Evolutionary conservation across 306 rosid genomes (phyloP), one percentile per base, ranked within the genome.

Genomic region (Vachellia collinsii): DNA sequence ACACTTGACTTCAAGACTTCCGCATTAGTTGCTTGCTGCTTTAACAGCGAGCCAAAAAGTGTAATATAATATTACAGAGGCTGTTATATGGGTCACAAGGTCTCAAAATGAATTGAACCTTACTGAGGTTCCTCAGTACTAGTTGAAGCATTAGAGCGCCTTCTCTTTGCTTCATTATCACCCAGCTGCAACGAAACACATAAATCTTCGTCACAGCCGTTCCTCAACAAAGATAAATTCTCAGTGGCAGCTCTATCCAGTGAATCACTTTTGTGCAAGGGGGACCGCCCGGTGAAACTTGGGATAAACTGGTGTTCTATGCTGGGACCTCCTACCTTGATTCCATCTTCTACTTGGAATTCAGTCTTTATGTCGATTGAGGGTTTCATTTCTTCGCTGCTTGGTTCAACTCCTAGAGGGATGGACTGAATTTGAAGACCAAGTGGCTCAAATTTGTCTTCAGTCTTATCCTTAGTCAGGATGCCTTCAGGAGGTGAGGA

Each of bases 291-390:
- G 0, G 34, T 23, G 87, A 87, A 91, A 85, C 98, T 93, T 4
- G 99, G 97, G 70, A 95, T 95, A 62, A 95, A 95, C 85, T 95
- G 99, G 82, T 89, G 99, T 70, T 95, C 99, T 0, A 95, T 79
- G 48, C 93, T 95, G 0, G 94, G 94, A 80, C 85, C 92, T 54
- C 83, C 92, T 54, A 69, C 87, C 85, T 87, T 89, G 83, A 79
- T 65, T 17, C 92, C 93, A 37, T 90, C 91, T 88, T 93, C 99
- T 37, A 95, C 82, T 69, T 87, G 89, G 82, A 95, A 93, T 65
- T 90, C 94, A 4, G 94, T 78, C 74, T 90, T 97, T 77, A 88
- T 79, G 36, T 68, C 7, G 20, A 75, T 80, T 11, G 89, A 74
- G 11, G 88, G 88, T 63, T 92, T 93, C 80, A 73, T 78, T 42